These are phyloP conservation scores for Citrus cavaleriei DNA, from an alignment of 345 rosid species.

Conservation along the genomic window DNA sequence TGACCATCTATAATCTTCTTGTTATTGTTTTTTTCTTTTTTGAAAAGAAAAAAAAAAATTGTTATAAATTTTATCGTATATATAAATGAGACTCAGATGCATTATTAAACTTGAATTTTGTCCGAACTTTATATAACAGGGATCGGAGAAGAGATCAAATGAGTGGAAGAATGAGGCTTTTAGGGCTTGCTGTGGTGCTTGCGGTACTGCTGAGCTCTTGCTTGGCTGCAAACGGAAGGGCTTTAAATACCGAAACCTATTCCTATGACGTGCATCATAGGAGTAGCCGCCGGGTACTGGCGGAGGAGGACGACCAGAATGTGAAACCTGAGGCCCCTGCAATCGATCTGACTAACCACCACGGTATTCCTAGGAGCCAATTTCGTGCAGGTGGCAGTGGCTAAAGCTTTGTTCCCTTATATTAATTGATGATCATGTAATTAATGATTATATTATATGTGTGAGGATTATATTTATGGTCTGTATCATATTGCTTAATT, in stretches of 20 bases:
- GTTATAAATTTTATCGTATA: too few relatives aligned
- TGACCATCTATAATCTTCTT: neutral
- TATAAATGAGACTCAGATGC: too few relatives aligned
- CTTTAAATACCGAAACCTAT: neutral
- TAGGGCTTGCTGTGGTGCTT: slow-evolving; percentile 20
- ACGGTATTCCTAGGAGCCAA: slow-evolving; percentile 22
- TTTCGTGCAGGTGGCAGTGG: slow-evolving; percentile 3
- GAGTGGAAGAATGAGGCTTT: slow-evolving; percentile 18
- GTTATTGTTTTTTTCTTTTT: too few relatives aligned
- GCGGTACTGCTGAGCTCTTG: slow-evolving; percentile 18
- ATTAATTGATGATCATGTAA: neutral
- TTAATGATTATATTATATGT: neutral
- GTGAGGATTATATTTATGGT: neutral
- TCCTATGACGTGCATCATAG: neutral
- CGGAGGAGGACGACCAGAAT: neutral
- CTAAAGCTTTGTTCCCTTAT: neutral
- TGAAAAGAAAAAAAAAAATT: neutral
- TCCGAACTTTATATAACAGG: neutral
- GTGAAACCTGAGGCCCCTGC: neutral
- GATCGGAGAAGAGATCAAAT: neutral
- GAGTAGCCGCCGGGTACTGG: neutral
- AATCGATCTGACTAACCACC: slow-evolving; percentile 18
- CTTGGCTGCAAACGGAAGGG: slow-evolving; percentile 10
- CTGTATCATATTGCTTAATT: neutral
- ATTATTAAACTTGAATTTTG: neutral